phyloP scores from a whole-genome alignment of 345 rosid species.

The Bruguiera parviflora region DNA sequence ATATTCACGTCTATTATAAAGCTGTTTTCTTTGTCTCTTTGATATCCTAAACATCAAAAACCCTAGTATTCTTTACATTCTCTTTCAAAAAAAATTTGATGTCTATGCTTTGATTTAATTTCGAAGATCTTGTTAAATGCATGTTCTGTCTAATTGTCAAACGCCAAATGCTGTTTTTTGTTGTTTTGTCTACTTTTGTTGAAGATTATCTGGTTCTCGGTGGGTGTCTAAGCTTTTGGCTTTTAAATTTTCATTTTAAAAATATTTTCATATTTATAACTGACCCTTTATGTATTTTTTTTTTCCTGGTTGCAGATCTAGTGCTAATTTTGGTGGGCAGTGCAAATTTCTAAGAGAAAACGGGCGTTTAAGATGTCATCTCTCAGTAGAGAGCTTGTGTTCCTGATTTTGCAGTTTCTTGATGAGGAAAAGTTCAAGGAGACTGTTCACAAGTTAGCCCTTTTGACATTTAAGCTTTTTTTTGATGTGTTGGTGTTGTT shows the following conservation, averaged over 20 bases:
- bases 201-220: conserved; percentile 42
- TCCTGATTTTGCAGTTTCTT: conserved; percentile 41
- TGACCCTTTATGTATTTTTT: conserved; percentile 11
- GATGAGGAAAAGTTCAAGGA: conserved; percentile 38
- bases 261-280: conserved; percentile 20
- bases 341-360: conserved; percentile 29
- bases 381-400: conserved; percentile 33
- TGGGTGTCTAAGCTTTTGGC: not conserved
- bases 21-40: conserved; percentile 34
- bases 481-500: not conserved
- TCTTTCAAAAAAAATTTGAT: not conserved
- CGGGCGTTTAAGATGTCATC: conserved; percentile 36
- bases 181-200: conserved; percentile 11
- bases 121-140: not conserved
- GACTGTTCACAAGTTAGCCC: conserved; percentile 30
- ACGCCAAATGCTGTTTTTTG: conserved; percentile 17
- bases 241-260: not conserved
- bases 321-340: conserved; percentile 28
- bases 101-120: conserved; percentile 15
- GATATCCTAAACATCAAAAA: conserved; percentile 26
- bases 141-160: conserved; percentile 4
- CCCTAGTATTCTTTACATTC: conserved; percentile 23
- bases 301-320: conserved; percentile 56
- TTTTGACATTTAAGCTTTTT: not conserved
- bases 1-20: conserved; percentile 33